Base-by-base conservation (phyloP, 2,329 filamentous ascomycete genomes). In the Paracamarosporium sp. region DNA sequence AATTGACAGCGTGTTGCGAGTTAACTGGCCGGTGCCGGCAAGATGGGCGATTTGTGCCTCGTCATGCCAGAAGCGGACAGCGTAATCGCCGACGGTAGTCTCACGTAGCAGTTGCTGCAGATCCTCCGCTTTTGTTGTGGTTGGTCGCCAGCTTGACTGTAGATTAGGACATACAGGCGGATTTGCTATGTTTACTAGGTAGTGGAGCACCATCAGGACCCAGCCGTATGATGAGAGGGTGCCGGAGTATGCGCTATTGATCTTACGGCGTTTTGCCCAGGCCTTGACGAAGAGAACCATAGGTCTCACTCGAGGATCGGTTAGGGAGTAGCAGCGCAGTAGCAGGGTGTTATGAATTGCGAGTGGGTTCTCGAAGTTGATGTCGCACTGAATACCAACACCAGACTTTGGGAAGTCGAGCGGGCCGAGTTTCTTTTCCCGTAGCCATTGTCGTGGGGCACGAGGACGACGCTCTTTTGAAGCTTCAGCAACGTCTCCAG, bases 161-260 rank as follows among this genome's bases (percentile, higher is more conserved):
- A 97, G 82, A 69, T 97, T 97, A 0, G 91, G 92, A 56, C 92
- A 88, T 17, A 97, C 90, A 53, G 92, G 92, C 0, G 93, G 93
- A 46, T 86, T 82, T 1, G 86, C 90, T 51, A 97, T 76, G 66
- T 97, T 96, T 69, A 95, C 87, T 27, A 97, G 85, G 70, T 94
- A 97, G 76, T 97, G 93, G 15, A 97, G 80, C 4, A 96, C 88
- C 93, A 97, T 96, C 36, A 97, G 80, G 5, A 95, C 92, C 76
- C 94, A 97, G 48, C 93, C 93, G 69, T 97, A 97, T 64, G 91
- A 94, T 51, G 90, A 93, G 17, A 97, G 80, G 0, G 92, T 96
- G 40, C 93, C 93, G 35, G 89, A 88, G 71, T 96, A 96, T 1
- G 91, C 88, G 40, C 89, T 91, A 76, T 97, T 97, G 78, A 97